Evolutionary conservation across 2,329 filamentous ascomycete genomes (phyloP).

Genomic region (Hypoxylon sp.): DNA sequence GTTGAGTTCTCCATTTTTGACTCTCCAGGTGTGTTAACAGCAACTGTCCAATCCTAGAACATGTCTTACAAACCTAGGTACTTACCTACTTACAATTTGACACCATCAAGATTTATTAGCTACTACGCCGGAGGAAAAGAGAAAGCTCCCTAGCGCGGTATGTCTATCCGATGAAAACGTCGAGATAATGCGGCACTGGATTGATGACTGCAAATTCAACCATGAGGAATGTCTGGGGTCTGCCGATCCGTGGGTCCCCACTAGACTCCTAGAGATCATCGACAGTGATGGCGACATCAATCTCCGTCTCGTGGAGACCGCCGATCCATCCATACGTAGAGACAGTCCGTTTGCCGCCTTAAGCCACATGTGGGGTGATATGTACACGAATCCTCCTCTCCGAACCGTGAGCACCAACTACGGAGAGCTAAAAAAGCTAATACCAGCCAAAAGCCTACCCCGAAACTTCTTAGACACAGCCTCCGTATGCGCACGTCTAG

Average conservation of each 20-base stretch:
- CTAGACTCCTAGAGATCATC: conserved; percentile 33
- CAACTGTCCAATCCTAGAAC: neutral
- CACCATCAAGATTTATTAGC: conserved; percentile 13
- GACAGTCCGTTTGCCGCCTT: conserved; percentile 33
- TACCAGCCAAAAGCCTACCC: conserved; percentile 28
- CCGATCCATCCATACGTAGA: neutral
- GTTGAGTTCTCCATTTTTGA: conserved; percentile 38
- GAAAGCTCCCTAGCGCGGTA: conserved; percentile 14
- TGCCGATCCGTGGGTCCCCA: conserved; percentile 31
- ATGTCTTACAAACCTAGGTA: neutral
- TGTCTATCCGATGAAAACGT: conserved; percentile 36
- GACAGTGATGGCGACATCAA: neutral
- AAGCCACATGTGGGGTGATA: conserved; percentile 44
- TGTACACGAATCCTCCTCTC: conserved; percentile 25
- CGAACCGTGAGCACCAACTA: conserved; percentile 32
- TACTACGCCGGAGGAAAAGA: conserved; percentile 20
- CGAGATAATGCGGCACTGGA: conserved; percentile 32
- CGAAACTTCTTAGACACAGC: conserved; percentile 35
- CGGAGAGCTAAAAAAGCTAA: conserved; percentile 17
- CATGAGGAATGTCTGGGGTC: conserved; percentile 26
- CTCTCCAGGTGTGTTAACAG: conserved; percentile 32
- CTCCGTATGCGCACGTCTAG: conserved; percentile 34
- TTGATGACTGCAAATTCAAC: conserved; percentile 27
- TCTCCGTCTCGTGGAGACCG: conserved; percentile 35
- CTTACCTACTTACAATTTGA: neutral